Evolutionary conservation across 2,329 filamentous ascomycete species (phyloP).

Genomic region (Byssothecium circinans): DNA sequence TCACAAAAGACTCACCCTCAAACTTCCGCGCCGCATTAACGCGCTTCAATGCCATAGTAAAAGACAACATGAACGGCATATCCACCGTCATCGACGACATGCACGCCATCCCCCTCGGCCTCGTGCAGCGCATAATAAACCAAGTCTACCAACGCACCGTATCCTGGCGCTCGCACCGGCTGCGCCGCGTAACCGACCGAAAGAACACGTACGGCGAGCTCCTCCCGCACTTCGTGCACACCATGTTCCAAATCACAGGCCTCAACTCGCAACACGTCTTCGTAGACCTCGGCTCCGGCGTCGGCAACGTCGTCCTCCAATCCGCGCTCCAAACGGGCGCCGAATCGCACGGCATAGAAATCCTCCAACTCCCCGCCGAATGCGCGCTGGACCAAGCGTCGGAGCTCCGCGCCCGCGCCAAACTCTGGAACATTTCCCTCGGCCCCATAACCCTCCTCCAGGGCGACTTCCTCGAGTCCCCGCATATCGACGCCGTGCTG

Average conservation of each 20-base stretch:
- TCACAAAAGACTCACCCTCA: slow-evolving; percentile 64
- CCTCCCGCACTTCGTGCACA: slow-evolving; percentile 77
- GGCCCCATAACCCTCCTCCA: slow-evolving; percentile 78
- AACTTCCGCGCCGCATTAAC: slow-evolving; percentile 73
- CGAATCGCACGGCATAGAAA: slow-evolving; percentile 94
- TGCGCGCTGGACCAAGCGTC: slow-evolving; percentile 77
- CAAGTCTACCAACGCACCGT: slow-evolving; percentile 94
- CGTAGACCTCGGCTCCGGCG: slow-evolving; percentile 91
- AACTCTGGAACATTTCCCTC: slow-evolving; percentile 82
- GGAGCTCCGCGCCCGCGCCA: slow-evolving; percentile 83
- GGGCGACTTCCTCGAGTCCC: slow-evolving; percentile 80
- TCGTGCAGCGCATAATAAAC: slow-evolving; percentile 75
- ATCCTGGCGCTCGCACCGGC: slow-evolving; percentile 79
- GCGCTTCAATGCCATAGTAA: slow-evolving; percentile 75
- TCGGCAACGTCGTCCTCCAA: slow-evolving; percentile 93
- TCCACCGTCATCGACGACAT: slow-evolving; percentile 69
- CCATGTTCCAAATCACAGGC: slow-evolving; percentile 75
- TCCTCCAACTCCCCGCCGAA: slow-evolving; percentile 87
- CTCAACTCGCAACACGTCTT: slow-evolving; percentile 86
- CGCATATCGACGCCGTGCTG: slow-evolving; percentile 70
- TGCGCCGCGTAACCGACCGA: slow-evolving; percentile 84
- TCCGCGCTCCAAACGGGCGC: slow-evolving; percentile 91
- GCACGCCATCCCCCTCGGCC: slow-evolving; percentile 66
- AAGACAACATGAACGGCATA: slow-evolving; percentile 67
- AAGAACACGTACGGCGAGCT: slow-evolving; percentile 96